Evolutionary conservation across 371 early-diverging fungal genomes (phyloP).

Genomic region (Cokeromyces recurvatus): DNA sequence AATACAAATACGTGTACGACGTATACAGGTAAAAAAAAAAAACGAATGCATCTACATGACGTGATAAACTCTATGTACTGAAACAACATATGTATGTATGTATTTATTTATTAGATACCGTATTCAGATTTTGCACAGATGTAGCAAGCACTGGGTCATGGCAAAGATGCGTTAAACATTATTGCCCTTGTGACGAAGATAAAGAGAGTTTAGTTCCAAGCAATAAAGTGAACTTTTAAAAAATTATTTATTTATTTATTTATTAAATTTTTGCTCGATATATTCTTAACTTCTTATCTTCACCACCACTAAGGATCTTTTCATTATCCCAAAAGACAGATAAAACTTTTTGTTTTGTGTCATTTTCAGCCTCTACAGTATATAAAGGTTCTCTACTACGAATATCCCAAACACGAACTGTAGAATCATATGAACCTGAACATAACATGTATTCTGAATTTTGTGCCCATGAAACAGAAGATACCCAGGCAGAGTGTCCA

Average conservation of each 20-base stretch:
- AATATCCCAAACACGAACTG: conserved; percentile 93
- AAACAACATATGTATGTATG: too few species aligned
- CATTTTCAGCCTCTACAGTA: conserved; percentile 48
- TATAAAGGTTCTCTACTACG: conserved; percentile 75
- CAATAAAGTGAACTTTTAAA: conserved; percentile 4
- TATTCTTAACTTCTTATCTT: conserved; percentile 74
- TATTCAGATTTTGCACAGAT: conserved; percentile 16
- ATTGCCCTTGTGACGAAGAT: conserved; percentile 10
- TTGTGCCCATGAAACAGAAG: conserved; percentile 83
- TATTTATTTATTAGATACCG: conserved; percentile 5
- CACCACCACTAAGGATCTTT: conserved; percentile 79
- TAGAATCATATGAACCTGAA: conserved; percentile 81
- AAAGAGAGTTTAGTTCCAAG: neutral
- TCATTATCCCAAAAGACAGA: conserved; percentile 76
- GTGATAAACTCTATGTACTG: too few species aligned
- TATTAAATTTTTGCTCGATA: conserved; percentile 48
- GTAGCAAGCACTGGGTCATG: conserved; percentile 7
- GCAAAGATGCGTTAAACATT: conserved; percentile 9
- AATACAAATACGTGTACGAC: conserved; percentile 2
- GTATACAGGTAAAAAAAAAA: conserved; percentile 8
- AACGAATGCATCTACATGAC: neutral
- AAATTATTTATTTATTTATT: neutral
- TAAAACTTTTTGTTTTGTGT: conserved; percentile 66
- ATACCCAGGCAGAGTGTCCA: conserved; percentile 80
- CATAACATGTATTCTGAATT: conserved; percentile 71